Base-by-base conservation (phyloP, 2,329 filamentous ascomycete genomes). In the Pyrenochaeta sp. region DNA sequence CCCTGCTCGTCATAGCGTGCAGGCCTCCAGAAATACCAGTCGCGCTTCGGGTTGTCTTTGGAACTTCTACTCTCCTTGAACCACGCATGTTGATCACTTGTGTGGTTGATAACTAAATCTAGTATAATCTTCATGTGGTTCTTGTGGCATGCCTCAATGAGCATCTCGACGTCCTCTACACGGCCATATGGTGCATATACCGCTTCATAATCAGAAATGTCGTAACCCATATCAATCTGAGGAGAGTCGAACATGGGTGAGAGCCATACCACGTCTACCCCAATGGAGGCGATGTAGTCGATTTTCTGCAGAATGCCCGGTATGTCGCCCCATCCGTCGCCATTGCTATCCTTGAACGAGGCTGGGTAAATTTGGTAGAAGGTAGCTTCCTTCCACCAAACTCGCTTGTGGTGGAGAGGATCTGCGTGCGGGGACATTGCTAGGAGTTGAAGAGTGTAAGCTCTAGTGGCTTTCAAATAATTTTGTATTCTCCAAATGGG, bases 41-140 rank as follows among this genome's bases (percentile, higher is more conserved):
- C 83, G 1, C 89, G 81, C 70, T 90, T 90, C 9, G 87, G 82
- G 68, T 82, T 89, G 62, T 85, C 80, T 56, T 82, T 86, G 40
- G 85, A 87, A 36, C 84, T 84, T 50, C 86, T 81, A 2, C 87
- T 90, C 68, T 91, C 84, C 47, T 85, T 81, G 77, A 92, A 92
- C 90, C 90, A 93, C 3, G 82, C 81, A 67, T 91, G 88, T 72
- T 91, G 83, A 62, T 90, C 85, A 2, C 87, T 90, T 0, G 90
- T 92, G 72, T 94, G 91, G 65, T 93, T 94, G 60, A 93, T 84
- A 1, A 93, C 91, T 2, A 93, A 80, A 69, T 93, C 90, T 57
- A 93, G 83, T 55, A 93, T 87, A 10, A 93, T 77, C 64, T 85
- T 87, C 85, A 93, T 91, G 2, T 84, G 87, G 3, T 88, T 82